Evolutionary conservation across 1,139 yeast genomes (phyloP), one percentile per base, ranked within the genome.

Genomic region (Ashbya aceris): DNA sequence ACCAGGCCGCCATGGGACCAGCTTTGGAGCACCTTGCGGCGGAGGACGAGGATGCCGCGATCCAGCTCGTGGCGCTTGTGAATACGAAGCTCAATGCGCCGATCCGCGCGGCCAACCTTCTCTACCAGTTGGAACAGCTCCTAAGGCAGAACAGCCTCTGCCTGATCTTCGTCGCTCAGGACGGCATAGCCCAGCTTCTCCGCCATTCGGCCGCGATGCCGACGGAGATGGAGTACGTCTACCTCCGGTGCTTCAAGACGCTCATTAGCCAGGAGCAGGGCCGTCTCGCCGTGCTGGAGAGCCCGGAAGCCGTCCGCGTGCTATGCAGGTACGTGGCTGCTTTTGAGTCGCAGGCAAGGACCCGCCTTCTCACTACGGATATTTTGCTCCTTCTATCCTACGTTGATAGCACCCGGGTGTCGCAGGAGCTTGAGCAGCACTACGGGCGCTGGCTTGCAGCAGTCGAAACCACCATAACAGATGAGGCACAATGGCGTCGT

Each of bases 241-340:
- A 47, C 43, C 46, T 56, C 10, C 45, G 53, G 36, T 55, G 60
- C 44, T 55, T 51, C 36, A 53, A 50, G 40, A 49, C 55, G 2
- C 34, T 56, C 34, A 43, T 52, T 45, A 51, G 49, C 31, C 44
- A 47, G 27, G 45, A 46, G 3, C 41, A 45, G 12, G 54, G 49
- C 2, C 45, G 57, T 30, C 26, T 35, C 1, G 38, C 39, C 9
- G 43, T 55, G 4, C 36, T 54, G 23, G 38, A 47, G 9, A 39
- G 38, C 12, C 27, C 41, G 1, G 36, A 38, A 4, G 30, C 55
- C 26, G 36, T 56, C 1, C 36, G 37, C 8, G 50, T 41, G 39
- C 45, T 55, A 8, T 48, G 51, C 17, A 12, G 20, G 8, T 28
- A 35, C 30, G 31, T 40, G 11, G 31, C 43, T 11, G 9, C 27